phyloP scores from a whole-genome alignment of 352 stramenopile genomes.

The Pythium grandisporangium region DNA sequence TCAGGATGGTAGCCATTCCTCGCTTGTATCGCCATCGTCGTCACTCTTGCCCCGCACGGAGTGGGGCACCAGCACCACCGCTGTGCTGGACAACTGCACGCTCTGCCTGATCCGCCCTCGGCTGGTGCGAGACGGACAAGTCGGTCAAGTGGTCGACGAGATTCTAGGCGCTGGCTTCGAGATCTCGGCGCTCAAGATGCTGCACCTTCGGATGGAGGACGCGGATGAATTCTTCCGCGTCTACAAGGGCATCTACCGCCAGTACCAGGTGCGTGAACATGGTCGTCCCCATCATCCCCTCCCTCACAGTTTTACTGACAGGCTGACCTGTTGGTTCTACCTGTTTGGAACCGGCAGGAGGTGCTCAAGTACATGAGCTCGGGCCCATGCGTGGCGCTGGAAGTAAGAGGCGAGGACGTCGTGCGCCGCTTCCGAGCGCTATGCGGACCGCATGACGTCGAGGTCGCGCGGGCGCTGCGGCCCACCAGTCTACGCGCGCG shows the following conservation, averaged over 20 bases:
- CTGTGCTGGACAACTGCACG: slow-evolving; percentile 56
- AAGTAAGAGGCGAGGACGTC: slow-evolving; percentile 80
- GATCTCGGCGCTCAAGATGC: slow-evolving; percentile 81
- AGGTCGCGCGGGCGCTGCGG: slow-evolving; percentile 83
- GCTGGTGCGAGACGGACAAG: slow-evolving; percentile 43
- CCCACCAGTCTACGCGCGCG: slow-evolving; percentile 77
- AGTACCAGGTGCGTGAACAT: slow-evolving; percentile 61
- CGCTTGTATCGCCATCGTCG: slow-evolving; percentile 4
- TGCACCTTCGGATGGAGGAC: slow-evolving; percentile 68
- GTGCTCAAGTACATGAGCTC: slow-evolving; percentile 89
- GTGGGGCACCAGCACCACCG: too few species aligned
- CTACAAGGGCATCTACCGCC: slow-evolving; percentile 61
- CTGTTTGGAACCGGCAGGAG: slow-evolving; percentile 37
- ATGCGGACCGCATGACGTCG: slow-evolving; percentile 84
- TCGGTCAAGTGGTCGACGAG: slow-evolving; percentile 69
- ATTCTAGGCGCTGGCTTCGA: slow-evolving; percentile 83
- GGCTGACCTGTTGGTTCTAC: too few species aligned
- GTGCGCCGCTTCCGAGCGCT: slow-evolving; percentile 75
- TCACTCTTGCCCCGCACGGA: too few species aligned
- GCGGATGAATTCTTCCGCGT: slow-evolving; percentile 90
- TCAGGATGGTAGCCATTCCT: too few species aligned
- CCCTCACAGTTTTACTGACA: too few species aligned
- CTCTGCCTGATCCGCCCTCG: slow-evolving; percentile 50
- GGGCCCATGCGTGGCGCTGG: slow-evolving; percentile 79
- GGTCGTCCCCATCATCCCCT: too few species aligned